phyloP scores from a whole-genome alignment of 345 rosid species.

The Eucalyptus pauciflora region DNA sequence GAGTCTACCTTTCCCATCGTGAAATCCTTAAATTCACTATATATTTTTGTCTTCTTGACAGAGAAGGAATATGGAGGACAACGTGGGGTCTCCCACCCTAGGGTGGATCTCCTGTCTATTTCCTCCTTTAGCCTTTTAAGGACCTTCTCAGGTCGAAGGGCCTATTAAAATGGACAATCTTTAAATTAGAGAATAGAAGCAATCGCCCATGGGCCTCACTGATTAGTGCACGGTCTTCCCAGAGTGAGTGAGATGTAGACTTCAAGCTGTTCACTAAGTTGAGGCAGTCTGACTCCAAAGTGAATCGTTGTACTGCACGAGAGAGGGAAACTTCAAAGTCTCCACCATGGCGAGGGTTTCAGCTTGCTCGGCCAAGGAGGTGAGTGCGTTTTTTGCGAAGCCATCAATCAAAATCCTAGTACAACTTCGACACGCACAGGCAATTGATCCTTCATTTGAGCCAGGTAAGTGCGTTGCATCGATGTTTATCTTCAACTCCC shows the following conservation, averaged over 20 bases:
- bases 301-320: neutral
- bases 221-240: neutral
- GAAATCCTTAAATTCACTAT: rapidly evolving
- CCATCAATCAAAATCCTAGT: neutral
- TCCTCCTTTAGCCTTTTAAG: too few relatives aligned
- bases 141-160: rapidly evolving
- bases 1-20: too few relatives aligned
- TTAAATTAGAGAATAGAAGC: neutral
- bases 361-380: neutral
- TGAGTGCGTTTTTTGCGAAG: too few relatives aligned
- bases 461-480: too few relatives aligned
- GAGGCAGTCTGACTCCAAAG: neutral
- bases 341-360: neutral
- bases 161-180: too few relatives aligned
- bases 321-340: neutral
- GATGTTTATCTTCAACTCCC: too few relatives aligned
- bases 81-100: rapidly evolving
- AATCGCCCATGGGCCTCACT: neutral
- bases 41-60: rapidly evolving
- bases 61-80: rapidly evolving
- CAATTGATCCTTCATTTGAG: too few relatives aligned
- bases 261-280: neutral
- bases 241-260: neutral
- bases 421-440: neutral
- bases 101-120: rapidly evolving